Evolutionary conservation across 2,329 filamentous ascomycete genomes (phyloP), one percentile per base, ranked within the genome.

Genomic region (Xylariomycetidae sp.): DNA sequence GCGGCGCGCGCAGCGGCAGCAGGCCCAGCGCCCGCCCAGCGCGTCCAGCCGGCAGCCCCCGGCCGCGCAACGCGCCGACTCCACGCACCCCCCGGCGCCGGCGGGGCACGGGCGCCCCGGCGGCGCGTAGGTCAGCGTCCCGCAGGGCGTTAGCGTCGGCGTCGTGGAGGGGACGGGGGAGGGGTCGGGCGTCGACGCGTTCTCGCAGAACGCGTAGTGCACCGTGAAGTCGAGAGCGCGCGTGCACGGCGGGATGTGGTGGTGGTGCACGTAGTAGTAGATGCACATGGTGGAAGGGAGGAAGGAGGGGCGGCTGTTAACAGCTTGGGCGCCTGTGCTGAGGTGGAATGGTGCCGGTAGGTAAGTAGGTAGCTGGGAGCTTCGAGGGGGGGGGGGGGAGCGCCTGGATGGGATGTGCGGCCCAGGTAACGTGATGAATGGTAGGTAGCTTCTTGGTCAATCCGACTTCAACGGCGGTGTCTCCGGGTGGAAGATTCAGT

Each of bases 191-290:
- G 50, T 39, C 9, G 48, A 49, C 15, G 65, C 58, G 20, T 54
- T 49, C 3, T 47, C 33, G 42, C 68, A 72, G 49, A 63, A 71
- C 17, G 50, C 50, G 51, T 70, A 72, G 44, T 65, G 59, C 23
- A 61, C 47, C 9, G 53, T 50, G 38, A 63, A 63, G 34, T 63
- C 59, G 32, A 68, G 52, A 18, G 57, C 54, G 6, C 59, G 59
- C 12, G 43, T 43, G 44, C 67, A 72, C 5, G 67, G 63, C 16
- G 57, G 48, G 19, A 63, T 44, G 43, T 71, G 70, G 47, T 74
- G 70, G 48, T 70, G 63, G 46, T 74, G 69, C 25, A 70, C 56
- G 45, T 67, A 67, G 41, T 67, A 65, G 52, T 64, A 66, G 39
- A 58, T 63, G 44, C 70, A 74, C 71, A 74, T 74, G 25, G 39